A percentile compares a stretch with the other conserved stretches of the same genome.
phyloP scores from a whole-genome alignment of 805 yeast species.

The Yamadazyma phyllophila region DNA sequence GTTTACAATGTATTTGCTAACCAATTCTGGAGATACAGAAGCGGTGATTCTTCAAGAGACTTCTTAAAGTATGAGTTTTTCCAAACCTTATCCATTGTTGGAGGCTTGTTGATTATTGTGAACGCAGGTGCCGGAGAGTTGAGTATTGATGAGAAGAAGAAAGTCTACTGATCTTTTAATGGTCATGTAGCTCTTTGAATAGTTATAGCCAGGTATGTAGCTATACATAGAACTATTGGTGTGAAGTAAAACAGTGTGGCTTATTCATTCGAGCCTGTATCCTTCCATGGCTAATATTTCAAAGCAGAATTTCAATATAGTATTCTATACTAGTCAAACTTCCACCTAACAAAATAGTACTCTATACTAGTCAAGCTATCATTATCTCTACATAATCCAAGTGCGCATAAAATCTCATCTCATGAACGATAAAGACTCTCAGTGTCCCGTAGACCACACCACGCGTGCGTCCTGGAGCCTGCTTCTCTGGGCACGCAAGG shows the following conservation, averaged over 20 bases:
- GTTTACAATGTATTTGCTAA: slow-evolving; percentile 76
- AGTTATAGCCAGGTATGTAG: background rate
- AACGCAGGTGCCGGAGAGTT: slow-evolving; percentile 96
- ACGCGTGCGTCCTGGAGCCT: slow-evolving; percentile 34
- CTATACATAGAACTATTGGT: background rate
- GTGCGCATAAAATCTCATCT: slow-evolving; percentile 1
- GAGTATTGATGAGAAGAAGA: slow-evolving; percentile 93
- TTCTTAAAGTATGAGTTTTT: slow-evolving; percentile 87
- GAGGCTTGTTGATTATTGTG: slow-evolving; percentile 86
- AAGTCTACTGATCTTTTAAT: slow-evolving; percentile 53
- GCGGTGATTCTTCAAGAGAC: slow-evolving; percentile 77
- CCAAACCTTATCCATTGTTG: slow-evolving; percentile 92
- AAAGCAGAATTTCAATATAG: too few species aligned
- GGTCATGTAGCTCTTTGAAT: too few species aligned
- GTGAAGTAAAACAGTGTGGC: too few species aligned
- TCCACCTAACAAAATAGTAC: too few species aligned
- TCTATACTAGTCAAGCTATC: too few species aligned
- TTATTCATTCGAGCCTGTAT: too few species aligned
- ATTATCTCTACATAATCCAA: background rate
- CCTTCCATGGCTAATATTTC: too few species aligned
- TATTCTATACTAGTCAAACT: too few species aligned
- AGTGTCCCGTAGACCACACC: slow-evolving; percentile 55
- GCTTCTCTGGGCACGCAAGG: slow-evolving; percentile 16
- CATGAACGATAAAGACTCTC: slow-evolving; percentile 15
- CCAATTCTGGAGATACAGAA: slow-evolving; percentile 82